Evolutionary conservation across 1,139 yeast species (phyloP).

Genomic region (Blastobotrys petasosporus): DNA sequence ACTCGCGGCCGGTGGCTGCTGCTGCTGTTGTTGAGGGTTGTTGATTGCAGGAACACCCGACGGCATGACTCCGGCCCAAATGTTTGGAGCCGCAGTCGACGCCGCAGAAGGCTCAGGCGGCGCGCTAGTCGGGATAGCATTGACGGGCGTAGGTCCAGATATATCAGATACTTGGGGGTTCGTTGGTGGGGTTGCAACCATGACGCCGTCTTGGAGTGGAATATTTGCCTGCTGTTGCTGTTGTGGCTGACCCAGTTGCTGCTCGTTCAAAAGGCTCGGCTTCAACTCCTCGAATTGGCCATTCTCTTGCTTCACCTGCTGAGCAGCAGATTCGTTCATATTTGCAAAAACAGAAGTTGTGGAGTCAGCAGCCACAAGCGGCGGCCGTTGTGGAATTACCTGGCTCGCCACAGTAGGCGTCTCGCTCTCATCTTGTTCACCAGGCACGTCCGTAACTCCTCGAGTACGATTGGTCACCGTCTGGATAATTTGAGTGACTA

Average conservation of each 20-base stretch:
- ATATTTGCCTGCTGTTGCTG: background rate
- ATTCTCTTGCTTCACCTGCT: background rate
- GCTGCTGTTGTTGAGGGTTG: slow-evolving; percentile 4
- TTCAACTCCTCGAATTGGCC: background rate
- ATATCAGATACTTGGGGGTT: background rate
- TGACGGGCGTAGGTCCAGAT: background rate
- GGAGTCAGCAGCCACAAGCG: slow-evolving; percentile 11
- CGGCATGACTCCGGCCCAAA: no score
- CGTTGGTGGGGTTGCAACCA: background rate
- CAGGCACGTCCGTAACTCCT: background rate
- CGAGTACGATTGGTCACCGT: slow-evolving; percentile 27
- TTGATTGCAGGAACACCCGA: no score
- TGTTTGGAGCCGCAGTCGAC: no score
- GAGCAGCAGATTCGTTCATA: slow-evolving; percentile 4
- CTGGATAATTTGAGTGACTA: slow-evolving; percentile 48
- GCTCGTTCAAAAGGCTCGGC: background rate
- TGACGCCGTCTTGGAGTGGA: background rate
- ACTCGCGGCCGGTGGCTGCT: background rate
- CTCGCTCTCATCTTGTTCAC: background rate
- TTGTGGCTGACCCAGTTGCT: background rate
- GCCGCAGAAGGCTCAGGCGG: no score
- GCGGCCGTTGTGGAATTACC: slow-evolving; percentile 4
- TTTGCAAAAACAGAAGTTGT: slow-evolving; percentile 13
- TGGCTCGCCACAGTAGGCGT: background rate
- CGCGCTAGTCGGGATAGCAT: no score